Base-by-base conservation (phyloP, 2,329 filamentous ascomycete species). In the Penicillium sp. region DNA sequence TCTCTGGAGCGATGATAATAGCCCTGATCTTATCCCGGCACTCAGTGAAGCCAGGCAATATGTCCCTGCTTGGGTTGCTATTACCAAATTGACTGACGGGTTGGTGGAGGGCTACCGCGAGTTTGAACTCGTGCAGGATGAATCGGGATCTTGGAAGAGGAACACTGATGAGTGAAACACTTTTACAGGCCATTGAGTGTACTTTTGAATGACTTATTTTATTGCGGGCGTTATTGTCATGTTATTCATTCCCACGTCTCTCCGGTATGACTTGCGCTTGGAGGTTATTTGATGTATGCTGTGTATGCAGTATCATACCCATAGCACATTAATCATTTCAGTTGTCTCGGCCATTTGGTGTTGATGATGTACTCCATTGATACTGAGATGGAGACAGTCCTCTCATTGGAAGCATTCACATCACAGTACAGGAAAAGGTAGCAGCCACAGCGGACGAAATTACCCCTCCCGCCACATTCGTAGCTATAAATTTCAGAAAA, bases 1-100 rank as follows among this genome's bases (percentile, higher is more conserved):
- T 76, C 81, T 91, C 35, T 98, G 93, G 93, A 92, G 89, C 70
- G 95, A 99, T 78, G 88, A 86, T 48, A 97, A 97, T 71, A 79
- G 80, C 38, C 76, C 78, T 2, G 89, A 86, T 3, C 82, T 83
- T 1, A 93, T 98, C 52, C 93, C 94, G 0, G 93, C 93, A 0
- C 84, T 94, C 55, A 90, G 95, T 68, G 93, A 98, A 77, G 82
- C 91, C 52, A 80, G 85, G 67, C 84, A 88, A 73, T 97, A 88
- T 77, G 83, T 88, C 67, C 95, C 95, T 0, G 80, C 82, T 4
- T 99, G 95, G 95, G 87, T 87, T 6, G 88, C 89, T 10, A 81
- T 93, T 30, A 88, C 87, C 4, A 97, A 97, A 79, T 78, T 86
- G 64, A 82, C 82, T 28, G 89, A 93, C 78, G 93, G 92, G 0